phyloP scores from a whole-genome alignment of 2,329 filamentous ascomycete species.

The Cercospora nicotianae region DNA sequence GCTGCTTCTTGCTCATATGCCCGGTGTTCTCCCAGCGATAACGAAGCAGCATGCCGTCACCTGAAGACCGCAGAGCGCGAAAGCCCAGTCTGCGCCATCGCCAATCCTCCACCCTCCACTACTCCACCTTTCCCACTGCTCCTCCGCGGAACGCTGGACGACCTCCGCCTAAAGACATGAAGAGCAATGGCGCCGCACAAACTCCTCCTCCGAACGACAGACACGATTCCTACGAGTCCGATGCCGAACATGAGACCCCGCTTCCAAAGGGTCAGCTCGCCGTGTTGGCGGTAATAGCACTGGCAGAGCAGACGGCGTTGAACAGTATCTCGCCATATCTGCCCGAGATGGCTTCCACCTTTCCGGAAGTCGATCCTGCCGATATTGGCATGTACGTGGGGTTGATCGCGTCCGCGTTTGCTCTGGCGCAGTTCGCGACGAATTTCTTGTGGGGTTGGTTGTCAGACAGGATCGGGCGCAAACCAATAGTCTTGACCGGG shows the following conservation, averaged over 20 bases:
- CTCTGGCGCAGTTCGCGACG: constrained; percentile 85
- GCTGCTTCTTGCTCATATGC: constrained; percentile 5
- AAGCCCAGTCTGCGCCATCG: constrained; percentile 39
- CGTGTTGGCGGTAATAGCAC: constrained; percentile 80
- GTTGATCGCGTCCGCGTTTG: constrained; percentile 85
- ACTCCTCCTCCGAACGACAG: constrained; percentile 20
- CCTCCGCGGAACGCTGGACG: constrained; percentile 67
- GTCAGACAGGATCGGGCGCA: constrained; percentile 75
- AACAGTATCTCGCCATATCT: constrained; percentile 97
- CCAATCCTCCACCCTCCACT: constrained; percentile 62
- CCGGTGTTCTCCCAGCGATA: constrained; percentile 11
- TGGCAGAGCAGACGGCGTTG: constrained; percentile 92
- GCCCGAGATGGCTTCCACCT: constrained; percentile 84
- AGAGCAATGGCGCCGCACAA: constrained; percentile 20
- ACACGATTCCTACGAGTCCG: constrained; percentile 21
- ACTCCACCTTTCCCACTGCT: constrained; percentile 77
- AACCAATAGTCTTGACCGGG: constrained; percentile 78
- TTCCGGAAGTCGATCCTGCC: constrained; percentile 71
- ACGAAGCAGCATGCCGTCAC: constrained; percentile 15
- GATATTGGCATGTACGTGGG: constrained; percentile 87
- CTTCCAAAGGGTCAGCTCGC: constrained; percentile 80
- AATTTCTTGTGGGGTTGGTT: constrained; percentile 91
- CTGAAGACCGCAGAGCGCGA: constrained; percentile 7
- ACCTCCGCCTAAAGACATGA: constrained; percentile 41
- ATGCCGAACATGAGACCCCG: constrained; percentile 59